Base-by-base conservation (phyloP, 2,329 filamentous ascomycete genomes). In the Nemania diffusa region DNA sequence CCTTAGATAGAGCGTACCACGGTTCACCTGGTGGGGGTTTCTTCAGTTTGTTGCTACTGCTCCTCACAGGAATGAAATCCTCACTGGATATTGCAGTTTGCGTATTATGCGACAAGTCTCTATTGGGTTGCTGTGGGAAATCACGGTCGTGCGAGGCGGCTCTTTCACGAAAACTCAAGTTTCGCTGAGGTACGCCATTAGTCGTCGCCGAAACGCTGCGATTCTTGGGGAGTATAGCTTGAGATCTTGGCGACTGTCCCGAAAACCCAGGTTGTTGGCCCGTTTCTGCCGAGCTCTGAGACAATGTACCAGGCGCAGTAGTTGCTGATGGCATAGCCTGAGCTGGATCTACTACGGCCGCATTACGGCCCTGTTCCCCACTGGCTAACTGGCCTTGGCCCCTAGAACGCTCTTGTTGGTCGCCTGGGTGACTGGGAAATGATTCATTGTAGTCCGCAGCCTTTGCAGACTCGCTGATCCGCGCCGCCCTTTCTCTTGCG, bases 91-190 rank as follows among this genome's bases (percentile, higher is more conserved):
- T 74, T 15, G 74, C 73, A 27, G 74, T 67, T 65, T 61, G 59
- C 22, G 29, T 20, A 26, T 9, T 44, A 4, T 61, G 44, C 2
- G 81, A 74, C 5, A 74, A 53, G 67, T 73, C 24, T 11, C 69
- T 64, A 17, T 73, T 75, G 27, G 73, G 71, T n/a, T 70, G 75
- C 27, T 73, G 76, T 2, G 80, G 77, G 9, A 80, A 69, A 17
- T 78, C 76, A 46, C 81, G 71, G 22, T 84, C 82, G 56, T 81
- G 81, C 67, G 80, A 81, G 2, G 80, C 82, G 6, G 87, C 82
- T 59, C 86, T 84, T 69, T 90, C 87, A n/a, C 87, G 85, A 76
- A 88, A 87, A 76, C 87, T 90, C 46, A 88, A 73, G 58, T 87
- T 87, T 57, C 87, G 84, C 73, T 85, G 84, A 3, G 85, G 84